Evolutionary conservation across 306 rosid genomes (phyloP).

Genomic region (Quercus wislizeni): DNA sequence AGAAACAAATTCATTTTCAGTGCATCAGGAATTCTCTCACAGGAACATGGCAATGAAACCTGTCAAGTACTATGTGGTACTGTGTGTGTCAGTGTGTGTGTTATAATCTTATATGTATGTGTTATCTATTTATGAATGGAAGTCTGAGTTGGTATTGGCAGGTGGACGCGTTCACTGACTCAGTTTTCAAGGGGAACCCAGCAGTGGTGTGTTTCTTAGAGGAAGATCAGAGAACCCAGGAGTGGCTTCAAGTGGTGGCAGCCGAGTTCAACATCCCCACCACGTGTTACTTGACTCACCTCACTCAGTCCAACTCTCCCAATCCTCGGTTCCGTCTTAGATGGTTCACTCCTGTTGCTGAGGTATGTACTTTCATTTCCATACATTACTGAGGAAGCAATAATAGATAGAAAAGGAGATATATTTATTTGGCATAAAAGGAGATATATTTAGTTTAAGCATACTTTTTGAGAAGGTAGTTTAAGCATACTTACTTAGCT

Average conservation of each 20-base stretch:
- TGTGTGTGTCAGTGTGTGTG: neutral
- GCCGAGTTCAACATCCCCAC: slow-evolving; percentile 58
- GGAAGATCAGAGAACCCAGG: slow-evolving; percentile 43
- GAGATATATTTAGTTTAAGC: too few species aligned
- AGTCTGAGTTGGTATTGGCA: slow-evolving; percentile 14
- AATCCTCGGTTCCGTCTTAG: slow-evolving; percentile 57
- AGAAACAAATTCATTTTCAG: too few species aligned
- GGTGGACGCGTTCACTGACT: slow-evolving; percentile 69
- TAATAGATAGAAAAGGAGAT: too few species aligned
- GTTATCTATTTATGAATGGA: neutral
- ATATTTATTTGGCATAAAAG: too few species aligned
- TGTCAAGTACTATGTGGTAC: slow-evolving; percentile 62
- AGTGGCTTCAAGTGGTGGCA: slow-evolving; percentile 62
- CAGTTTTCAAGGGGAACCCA: slow-evolving; percentile 71
- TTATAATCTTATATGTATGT: neutral
- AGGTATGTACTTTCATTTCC: slow-evolving; percentile 31
- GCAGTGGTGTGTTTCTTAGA: slow-evolving; percentile 69
- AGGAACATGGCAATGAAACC: slow-evolving; percentile 40
- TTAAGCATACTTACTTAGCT: too few species aligned
- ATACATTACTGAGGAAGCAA: too few species aligned
- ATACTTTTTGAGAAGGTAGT: too few species aligned
- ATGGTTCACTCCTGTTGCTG: slow-evolving; percentile 76
- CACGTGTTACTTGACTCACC: slow-evolving; percentile 45
- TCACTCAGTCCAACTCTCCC: slow-evolving; percentile 14
- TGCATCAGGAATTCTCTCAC: neutral